Evolutionary conservation across 2,329 filamentous ascomycete species (phyloP), one percentile per base, ranked within the genome.

Genomic region (Xylaria sp.): DNA sequence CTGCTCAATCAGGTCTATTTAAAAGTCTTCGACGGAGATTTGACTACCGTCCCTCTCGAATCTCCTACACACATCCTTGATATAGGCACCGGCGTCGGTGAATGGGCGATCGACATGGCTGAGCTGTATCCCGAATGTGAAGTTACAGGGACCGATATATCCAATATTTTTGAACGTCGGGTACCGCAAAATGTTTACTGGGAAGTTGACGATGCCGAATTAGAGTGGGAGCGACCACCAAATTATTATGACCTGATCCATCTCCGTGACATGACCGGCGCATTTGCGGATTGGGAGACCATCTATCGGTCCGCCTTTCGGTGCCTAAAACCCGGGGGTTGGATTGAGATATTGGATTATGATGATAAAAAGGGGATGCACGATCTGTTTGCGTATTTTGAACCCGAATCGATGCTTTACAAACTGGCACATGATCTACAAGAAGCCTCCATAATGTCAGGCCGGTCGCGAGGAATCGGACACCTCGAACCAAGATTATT

Each of bases 1-100:
- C 82, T 92, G 61, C 81, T 88, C 46, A 88, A 92, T 71, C 88
- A 90, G 75, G 86, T 90, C 56, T 90, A 88, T 73, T 79, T 89
- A 6, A 84, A 85, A 63, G 79, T 83, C 17, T 81, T 86, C 59
- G 80, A 82, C 40, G 81, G 81, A 67, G 80, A 83, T 66, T 75
- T 84, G 40, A 84, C 81, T 26, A 80, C 81, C n/a, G 81, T 82
- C 6, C 80, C 81, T 3, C 75, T 86, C 23, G 76, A 82, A 51
- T 68, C 80, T 53, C 82, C 82, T 1, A 74, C 74, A 3, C 77
- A 80, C 62, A 82, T 90, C 36, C 81, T 90, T 23, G 88, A 90
- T 74, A 83, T 90, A 60, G 88, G 88, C 36, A 88, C 86, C 7
- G 88, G 87, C 48, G 87, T 86, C 3, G 88, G 88, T 17, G 82